Evolutionary conservation across 129 eudicot species (phyloP), one percentile per base, ranked within the genome.

Genomic region (Artemisia tridentata): DNA sequence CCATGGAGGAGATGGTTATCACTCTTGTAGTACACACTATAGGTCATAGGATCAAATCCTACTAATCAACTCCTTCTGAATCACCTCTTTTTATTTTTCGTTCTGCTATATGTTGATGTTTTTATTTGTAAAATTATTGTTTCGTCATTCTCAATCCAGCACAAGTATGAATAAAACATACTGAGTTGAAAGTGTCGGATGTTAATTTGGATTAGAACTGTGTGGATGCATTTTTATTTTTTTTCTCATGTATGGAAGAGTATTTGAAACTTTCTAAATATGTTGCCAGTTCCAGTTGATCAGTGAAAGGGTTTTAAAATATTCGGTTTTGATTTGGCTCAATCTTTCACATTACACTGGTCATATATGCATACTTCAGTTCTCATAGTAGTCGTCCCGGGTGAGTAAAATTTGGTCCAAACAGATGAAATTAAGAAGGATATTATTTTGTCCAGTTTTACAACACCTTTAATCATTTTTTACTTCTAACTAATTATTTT

Each of bases 21-120:
- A 23, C 25, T 85, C 99, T 93, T 43, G 97, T 97, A 14, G 96
- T 90, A 74, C 99, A 90, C 92, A 97, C 90, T 69, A 83, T 5
- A 29, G 38, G 38, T 29, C 38, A 55, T 4, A 18, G 13, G 11
- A 19, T 29, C 38, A 4, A 29, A 29, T 4, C 38, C 38, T 29
- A 4, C 2, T 23, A 1, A 20, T n/a, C n/a, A n/a, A n/a, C n/a
- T n/a, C n/a, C n/a, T n/a, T n/a, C n/a, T n/a, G 23, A 23, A 23
- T 23, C 25, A 23, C 0, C 38, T 3, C 5, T 29, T 29, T 29
- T 29, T 29, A 0, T 54, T 45, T 23, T 23, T 23, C 2, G 1
- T 23, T 23, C 2, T 1, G 25, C 25, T 23, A 23, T 23, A 23
- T 23, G 1, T 23, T 23, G 2, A 23, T 1, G 25, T 23, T 23